phyloP scores from a whole-genome alignment of 2,329 filamentous ascomycete genomes.

The Diaporthe capsici region DNA sequence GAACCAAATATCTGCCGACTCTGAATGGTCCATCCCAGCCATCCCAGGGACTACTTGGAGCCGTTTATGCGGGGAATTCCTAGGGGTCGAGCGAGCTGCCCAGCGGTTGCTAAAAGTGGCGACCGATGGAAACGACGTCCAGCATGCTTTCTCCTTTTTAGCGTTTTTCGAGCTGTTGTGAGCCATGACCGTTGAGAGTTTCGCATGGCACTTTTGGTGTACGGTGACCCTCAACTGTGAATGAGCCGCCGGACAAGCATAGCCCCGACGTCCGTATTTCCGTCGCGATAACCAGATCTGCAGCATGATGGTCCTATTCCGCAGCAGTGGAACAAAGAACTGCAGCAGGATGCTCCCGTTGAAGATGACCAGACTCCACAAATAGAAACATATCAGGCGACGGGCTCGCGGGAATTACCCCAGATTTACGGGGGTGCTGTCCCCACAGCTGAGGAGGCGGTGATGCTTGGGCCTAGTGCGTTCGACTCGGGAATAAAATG shows the following conservation, averaged over 20 bases:
- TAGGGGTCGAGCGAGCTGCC: neutral
- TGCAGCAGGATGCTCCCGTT: neutral
- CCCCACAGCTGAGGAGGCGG: slow-evolving; percentile 4
- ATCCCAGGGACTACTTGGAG: slow-evolving; percentile 35
- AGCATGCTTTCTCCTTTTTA: neutral
- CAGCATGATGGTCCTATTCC: neutral
- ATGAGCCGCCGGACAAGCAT: neutral
- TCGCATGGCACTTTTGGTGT: slow-evolving; percentile 28
- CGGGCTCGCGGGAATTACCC: slow-evolving; percentile 24
- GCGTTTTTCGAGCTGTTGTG: slow-evolving; percentile 15
- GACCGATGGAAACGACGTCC: slow-evolving; percentile 18
- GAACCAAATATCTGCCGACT: slow-evolving; percentile 41
- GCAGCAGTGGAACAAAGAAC: slow-evolving; percentile 15
- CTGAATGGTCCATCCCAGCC: neutral
- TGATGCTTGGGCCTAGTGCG: neutral
- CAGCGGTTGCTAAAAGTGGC: slow-evolving; percentile 36
- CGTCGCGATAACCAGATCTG: slow-evolving; percentile 15
- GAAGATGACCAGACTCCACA: slow-evolving; percentile 16
- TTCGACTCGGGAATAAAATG: slow-evolving; percentile 2
- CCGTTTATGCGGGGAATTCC: slow-evolving; percentile 39
- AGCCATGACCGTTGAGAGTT: slow-evolving; percentile 16
- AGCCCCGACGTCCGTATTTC: slow-evolving; percentile 31
- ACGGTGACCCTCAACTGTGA: neutral
- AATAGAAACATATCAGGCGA: slow-evolving; percentile 22
- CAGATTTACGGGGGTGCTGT: slow-evolving; percentile 17